Evolutionary conservation across 2,329 filamentous ascomycete genomes (phyloP), one percentile per base, ranked within the genome.

Genomic region (Botrytis deweyae): DNA sequence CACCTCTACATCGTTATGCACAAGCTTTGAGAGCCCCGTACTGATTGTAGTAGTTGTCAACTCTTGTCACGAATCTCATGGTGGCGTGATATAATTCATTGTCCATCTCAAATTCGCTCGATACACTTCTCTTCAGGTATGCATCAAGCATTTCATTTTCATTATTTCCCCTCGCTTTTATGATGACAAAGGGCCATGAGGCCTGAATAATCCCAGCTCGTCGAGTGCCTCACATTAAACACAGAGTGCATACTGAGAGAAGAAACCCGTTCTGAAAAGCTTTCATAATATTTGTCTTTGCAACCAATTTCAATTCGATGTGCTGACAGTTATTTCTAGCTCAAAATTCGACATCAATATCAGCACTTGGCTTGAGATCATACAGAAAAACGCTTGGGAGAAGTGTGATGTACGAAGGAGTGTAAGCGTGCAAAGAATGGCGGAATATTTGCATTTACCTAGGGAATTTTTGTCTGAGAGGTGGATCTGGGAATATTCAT

Each of bases 131-230:
- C 38, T 44, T 44, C 36, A 42, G 63, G 71, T 72, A 72, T 49
- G 71, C 36, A 59, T 61, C 12, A 22, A 29, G 25, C 6, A 40
- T 38, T 61, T 68, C 6, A 42, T 33, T 40, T 68, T 33, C n/a
- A 29, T 14, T 2, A 29, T 14, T 16, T 4, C 5, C 22, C n/a
- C 40, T 25, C 74, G 79, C 80, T 90, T 86, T 83, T 80, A 92
- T 97, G 96, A 98, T 98, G 96, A 98, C 91, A 92, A 97, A 97
- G 92, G 96, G 94, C 93, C 91, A 88, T 87, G 87, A 85, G 88
- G 93, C 94, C 95, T 92, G 92, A 94, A 81, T 93, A 95, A 97
- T 93, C 96, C 96, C 96, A 99, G 96, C 96, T 99, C 96, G 92
- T 97, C 92, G 95, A 98, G 91, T 90, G 89, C 89, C 92, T 93